These are phyloP conservation scores for Picea glauca DNA, from an alignment of 75 land plant genomes.

Conservation along the genomic window DNA sequence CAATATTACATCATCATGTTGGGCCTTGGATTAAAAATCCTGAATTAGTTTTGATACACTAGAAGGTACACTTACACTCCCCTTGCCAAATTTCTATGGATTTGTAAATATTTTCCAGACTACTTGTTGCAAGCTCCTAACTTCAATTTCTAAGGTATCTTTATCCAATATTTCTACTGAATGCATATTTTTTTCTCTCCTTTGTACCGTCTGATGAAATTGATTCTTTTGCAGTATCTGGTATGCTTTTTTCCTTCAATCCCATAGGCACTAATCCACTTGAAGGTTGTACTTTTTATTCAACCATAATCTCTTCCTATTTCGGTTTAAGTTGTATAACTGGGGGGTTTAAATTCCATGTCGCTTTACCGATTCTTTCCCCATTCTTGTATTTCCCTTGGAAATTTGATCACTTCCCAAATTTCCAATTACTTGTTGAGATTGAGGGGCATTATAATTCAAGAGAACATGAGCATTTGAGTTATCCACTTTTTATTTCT, in stretches of 20 bases:
- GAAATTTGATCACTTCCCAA: neutral
- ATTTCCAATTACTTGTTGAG: neutral
- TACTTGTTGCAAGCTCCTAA: slow-evolving; percentile 27
- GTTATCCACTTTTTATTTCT: neutral
- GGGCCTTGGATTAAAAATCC: slow-evolving; percentile 57
- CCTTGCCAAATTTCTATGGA: slow-evolving; percentile 15
- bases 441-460: neutral
- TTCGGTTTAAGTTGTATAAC: too few relatives aligned
- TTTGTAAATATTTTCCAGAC: slow-evolving; percentile 33
- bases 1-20: slow-evolving; percentile 24
- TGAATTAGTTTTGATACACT: slow-evolving; percentile 64
- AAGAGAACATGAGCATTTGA: neutral
- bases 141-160: too few relatives aligned
- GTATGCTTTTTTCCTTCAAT: too few relatives aligned
- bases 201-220: too few relatives aligned
- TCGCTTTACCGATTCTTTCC: neutral
- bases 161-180: too few relatives aligned
- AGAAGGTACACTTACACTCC: slow-evolving; percentile 17
- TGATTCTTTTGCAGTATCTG: too few relatives aligned
- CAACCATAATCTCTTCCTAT: too few relatives aligned
- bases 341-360: neutral
- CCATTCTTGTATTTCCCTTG: neutral
- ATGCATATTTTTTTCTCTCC: too few relatives aligned
- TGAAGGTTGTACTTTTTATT: too few relatives aligned
- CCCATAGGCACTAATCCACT: too few relatives aligned